These are phyloP conservation scores for Antitrichia curtipendula DNA, from an alignment of 225 moss, liverwort and hornwort species.

Conservation along the genomic window DNA sequence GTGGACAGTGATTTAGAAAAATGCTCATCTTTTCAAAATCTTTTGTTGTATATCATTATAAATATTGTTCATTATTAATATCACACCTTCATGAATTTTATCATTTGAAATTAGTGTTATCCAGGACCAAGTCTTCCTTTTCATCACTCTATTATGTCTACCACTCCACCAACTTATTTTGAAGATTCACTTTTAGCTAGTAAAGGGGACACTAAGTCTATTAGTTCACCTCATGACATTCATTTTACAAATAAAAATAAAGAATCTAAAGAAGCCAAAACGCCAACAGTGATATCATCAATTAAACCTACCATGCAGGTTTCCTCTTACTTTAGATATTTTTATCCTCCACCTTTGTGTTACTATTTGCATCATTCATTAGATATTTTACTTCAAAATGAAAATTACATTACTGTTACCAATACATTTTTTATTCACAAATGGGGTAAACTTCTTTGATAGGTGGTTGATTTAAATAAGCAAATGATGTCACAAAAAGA, in stretches of 20 bases:
- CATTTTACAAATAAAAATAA: background rate
- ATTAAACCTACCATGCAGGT: background rate
- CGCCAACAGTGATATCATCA: background rate
- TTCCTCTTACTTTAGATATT: background rate
- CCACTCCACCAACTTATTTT: background rate
- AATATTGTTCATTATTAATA: too few relatives aligned
- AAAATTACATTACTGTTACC: background rate
- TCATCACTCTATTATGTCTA: background rate
- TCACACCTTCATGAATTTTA: background rate
- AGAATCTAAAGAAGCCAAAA: background rate
- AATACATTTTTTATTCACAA: background rate
- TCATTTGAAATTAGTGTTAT: background rate
- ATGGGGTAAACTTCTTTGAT: background rate
- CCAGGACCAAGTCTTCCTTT: background rate
- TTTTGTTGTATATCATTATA: background rate
- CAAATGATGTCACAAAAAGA: constrained; percentile 45
- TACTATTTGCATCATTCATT: background rate
- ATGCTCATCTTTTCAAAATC: too few relatives aligned
- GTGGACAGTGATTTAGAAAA: background rate
- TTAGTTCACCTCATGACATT: background rate
- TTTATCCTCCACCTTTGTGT: background rate
- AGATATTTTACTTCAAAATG: background rate
- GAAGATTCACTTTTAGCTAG: background rate
- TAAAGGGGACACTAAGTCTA: background rate
- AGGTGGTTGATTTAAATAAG: constrained; percentile 28